These are phyloP conservation scores for Rosa multiflora DNA, from an alignment of 306 rosid species.

Conservation along the genomic window DNA sequence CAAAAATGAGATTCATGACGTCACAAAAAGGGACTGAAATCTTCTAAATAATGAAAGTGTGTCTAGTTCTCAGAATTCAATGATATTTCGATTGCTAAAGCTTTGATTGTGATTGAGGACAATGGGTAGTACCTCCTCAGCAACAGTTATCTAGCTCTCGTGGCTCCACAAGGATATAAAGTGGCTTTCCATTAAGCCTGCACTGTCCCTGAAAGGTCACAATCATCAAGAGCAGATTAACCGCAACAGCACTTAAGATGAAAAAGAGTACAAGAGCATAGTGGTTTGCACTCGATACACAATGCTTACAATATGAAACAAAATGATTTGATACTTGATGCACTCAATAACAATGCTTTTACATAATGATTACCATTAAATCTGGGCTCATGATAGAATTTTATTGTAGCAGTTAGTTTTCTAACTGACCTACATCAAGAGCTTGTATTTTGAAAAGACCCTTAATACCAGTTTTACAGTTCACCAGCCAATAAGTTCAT, in stretches of 20 bases:
- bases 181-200: slow-evolving; percentile 81
- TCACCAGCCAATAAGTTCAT: background rate
- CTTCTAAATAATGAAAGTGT: background rate
- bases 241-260: slow-evolving; percentile 8
- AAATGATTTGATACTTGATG: background rate
- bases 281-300: background rate
- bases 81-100: background rate
- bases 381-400: background rate
- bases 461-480: background rate
- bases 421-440: background rate
- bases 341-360: background rate
- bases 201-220: slow-evolving; percentile 68
- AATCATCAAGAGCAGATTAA: slow-evolving; percentile 22
- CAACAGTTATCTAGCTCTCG: slow-evolving; percentile 52
- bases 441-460: background rate
- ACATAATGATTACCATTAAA: background rate
- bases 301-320: slow-evolving; percentile 1
- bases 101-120: background rate
- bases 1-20: background rate
- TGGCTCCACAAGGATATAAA: slow-evolving; percentile 92
- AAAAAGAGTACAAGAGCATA: slow-evolving; percentile 3
- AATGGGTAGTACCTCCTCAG: slow-evolving; percentile 54
- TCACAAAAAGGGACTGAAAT: background rate
- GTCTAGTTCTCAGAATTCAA: background rate
- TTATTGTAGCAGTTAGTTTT: too few relatives aligned